phyloP scores from a whole-genome alignment of 2,329 filamentous ascomycete species.

The Fusarium verrucosum region DNA sequence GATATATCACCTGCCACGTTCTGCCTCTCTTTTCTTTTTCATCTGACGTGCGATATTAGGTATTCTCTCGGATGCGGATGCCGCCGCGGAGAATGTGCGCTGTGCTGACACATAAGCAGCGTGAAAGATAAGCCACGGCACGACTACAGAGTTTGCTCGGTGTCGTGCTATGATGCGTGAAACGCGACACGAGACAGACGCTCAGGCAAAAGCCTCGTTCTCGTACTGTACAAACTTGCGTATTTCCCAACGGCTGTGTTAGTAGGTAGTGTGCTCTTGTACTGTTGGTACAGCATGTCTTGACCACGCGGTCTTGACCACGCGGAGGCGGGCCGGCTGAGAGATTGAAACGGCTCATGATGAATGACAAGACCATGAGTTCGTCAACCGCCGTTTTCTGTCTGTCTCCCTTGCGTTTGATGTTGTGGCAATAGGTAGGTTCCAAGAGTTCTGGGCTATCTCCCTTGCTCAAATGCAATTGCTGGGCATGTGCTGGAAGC shows the following conservation, averaged over 20 bases:
- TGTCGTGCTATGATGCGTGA: not conserved
- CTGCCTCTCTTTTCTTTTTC: not conserved
- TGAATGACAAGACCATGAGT: not conserved
- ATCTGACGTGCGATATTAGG: too few relatives aligned
- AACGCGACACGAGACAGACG: not conserved
- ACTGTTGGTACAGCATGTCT: too few relatives aligned
- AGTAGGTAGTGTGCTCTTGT: too few relatives aligned
- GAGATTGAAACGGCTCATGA: not conserved
- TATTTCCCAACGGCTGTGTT: not conserved
- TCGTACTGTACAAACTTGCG: not conserved
- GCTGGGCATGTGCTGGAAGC: not conserved
- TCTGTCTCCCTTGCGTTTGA: slow-evolving; percentile 10
- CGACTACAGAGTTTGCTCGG: not conserved
- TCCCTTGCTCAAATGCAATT: slow-evolving; percentile 4
- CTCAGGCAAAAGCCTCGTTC: not conserved
- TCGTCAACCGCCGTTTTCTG: not conserved
- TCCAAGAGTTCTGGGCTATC: too few relatives aligned
- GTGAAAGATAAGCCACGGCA: too few relatives aligned
- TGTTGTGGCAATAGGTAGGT: too few relatives aligned
- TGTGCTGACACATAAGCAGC: too few relatives aligned
- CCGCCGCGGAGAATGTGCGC: too few relatives aligned
- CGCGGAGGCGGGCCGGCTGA: not conserved
- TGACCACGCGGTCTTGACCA: not conserved
- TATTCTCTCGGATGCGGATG: too few relatives aligned
- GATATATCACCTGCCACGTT: not conserved